Evolutionary conservation across 805 yeast genomes (phyloP), one percentile per base, ranked within the genome.

Genomic region (Suhomyces emberorum): DNA sequence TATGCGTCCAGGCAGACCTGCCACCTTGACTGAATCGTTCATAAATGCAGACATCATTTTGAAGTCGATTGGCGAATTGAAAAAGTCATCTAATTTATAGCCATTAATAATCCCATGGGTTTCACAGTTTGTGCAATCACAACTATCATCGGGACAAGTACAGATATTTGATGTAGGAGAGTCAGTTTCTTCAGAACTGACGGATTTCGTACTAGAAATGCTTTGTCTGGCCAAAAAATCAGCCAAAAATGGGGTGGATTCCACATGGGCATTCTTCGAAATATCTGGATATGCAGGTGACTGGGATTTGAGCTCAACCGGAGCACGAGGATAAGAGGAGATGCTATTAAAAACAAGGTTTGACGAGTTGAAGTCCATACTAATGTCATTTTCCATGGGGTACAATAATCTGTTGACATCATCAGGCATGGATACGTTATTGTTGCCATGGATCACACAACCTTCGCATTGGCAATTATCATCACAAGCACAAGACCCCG

Each of bases 61-160:
- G 12, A 23, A 15, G n/a, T 32, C 34, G 6, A 32, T 22, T 6
- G 16, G 28, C 14, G 31, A 36, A 19, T 26, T 30, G 29, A 64
- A 65, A 19, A 60, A 43, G 16, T 69, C 72, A 37, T 69, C 74
- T 22, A 69, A 46, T 39, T 57, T 61, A 37, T 56, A 46, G 2
- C 74, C 74, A 37, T 69, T 57, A 24, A 69, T 63, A n/a, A 64
- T 68, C 1, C 72, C 70, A 42, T 69, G 74, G 1, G 63, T 58
- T 43, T 68, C 73, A 46, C 74, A 69, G 41, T 67, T 69, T 8
- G 59, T 38, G 44, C 74, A 69, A n/a, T 51, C 60, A 43, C 69
- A 63, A 7, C 44, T 38, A 18, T 53, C 53, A 4, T 50, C 38
- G 3, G 60, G 52, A 51, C 69, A 63, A 7, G 33, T 23, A 37